A percentile compares a stretch with the other conserved stretches of the same genome.
These are phyloP conservation scores for Calonectria henricotiae DNA, from an alignment of 2,329 filamentous ascomycete genomes.

Conservation along the genomic window DNA sequence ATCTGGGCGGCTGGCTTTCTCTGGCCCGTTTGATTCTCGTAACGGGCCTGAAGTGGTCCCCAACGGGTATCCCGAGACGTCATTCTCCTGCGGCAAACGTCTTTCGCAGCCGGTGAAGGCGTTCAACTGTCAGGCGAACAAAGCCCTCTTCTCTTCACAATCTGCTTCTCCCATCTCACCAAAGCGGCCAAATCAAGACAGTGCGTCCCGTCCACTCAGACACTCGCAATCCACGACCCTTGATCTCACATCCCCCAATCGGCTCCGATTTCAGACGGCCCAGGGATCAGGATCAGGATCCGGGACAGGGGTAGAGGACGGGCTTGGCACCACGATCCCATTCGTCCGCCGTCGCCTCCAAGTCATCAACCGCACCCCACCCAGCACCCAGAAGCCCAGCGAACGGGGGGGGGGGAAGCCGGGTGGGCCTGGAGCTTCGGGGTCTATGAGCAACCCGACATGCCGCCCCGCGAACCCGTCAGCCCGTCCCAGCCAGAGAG, in stretches of 20 bases:
- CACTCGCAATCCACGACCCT: slow-evolving; percentile 5
- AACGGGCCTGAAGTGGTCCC: background rate
- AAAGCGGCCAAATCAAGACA: slow-evolving; percentile 17
- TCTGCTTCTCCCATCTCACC: background rate
- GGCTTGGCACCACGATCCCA: slow-evolving; percentile 6
- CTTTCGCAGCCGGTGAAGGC: background rate
- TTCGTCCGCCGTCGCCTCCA: slow-evolving; percentile 5
- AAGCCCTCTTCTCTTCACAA: background rate
- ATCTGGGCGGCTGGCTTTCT: slow-evolving; percentile 2
- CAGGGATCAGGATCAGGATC: slow-evolving; percentile 26
- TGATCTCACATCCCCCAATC: slow-evolving; percentile 26
- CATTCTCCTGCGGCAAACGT: too few species aligned
- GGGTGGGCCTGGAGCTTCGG: slow-evolving; percentile 47
- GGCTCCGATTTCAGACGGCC: slow-evolving; percentile 20
- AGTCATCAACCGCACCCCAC: slow-evolving; percentile 6
- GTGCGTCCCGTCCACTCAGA: background rate
- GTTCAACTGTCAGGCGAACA: background rate
- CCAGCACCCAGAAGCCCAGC: slow-evolving; percentile 16
- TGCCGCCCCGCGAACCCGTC: slow-evolving; percentile 45
- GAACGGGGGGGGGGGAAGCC: slow-evolving; percentile 23
- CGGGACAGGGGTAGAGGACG: slow-evolving; percentile 7
- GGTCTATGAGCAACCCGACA: slow-evolving; percentile 56
- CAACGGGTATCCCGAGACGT: slow-evolving; percentile 3
- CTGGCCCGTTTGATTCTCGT: background rate
- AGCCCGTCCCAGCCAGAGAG: slow-evolving; percentile 33